Conservation (phyloP, 768 basidiomycete genomes). For the Lentinula boryana region DNA sequence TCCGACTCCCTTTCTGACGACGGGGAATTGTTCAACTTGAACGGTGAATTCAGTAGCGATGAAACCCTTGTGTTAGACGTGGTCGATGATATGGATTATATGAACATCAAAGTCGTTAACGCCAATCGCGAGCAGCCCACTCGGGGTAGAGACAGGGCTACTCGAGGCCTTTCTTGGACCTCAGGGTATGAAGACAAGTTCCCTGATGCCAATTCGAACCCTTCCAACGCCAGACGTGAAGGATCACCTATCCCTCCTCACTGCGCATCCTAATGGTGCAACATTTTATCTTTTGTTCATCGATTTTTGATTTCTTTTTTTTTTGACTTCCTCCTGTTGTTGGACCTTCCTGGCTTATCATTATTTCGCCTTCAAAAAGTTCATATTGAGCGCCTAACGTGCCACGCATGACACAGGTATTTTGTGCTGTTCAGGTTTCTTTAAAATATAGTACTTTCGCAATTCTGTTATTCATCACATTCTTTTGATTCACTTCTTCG, state of each 20-base stretch:
- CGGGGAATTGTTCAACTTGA: conserved; percentile 9
- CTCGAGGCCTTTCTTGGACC: conserved; percentile 6
- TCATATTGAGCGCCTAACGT: not conserved
- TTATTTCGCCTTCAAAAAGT: not conserved
- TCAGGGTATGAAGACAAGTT: not conserved
- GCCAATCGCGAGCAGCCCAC: not conserved
- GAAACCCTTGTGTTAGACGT: not conserved
- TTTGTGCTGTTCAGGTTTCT: not conserved
- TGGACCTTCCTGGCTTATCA: conserved; percentile 1
- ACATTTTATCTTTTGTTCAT: not conserved
- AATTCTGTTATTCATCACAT: not conserved
- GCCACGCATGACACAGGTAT: not conserved
- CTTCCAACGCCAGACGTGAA: not conserved
- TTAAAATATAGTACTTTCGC: not conserved
- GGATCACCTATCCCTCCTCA: not conserved
- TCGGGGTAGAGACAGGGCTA: conserved; percentile 4
- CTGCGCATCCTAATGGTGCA: not conserved
- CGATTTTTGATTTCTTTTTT: not conserved
- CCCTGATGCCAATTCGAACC: not conserved
- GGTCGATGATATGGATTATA: not conserved
- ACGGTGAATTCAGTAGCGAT: not conserved
- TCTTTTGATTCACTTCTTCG: not conserved
- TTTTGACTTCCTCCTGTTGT: not conserved
- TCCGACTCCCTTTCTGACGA: conserved; percentile 8
- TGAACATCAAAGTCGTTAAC: not conserved